A percentile compares a stretch with the other conserved stretches of the same genome.
Evolutionary conservation across 192 early-diverging fungal genomes (phyloP).

Genomic region (Backusella circina): DNA sequence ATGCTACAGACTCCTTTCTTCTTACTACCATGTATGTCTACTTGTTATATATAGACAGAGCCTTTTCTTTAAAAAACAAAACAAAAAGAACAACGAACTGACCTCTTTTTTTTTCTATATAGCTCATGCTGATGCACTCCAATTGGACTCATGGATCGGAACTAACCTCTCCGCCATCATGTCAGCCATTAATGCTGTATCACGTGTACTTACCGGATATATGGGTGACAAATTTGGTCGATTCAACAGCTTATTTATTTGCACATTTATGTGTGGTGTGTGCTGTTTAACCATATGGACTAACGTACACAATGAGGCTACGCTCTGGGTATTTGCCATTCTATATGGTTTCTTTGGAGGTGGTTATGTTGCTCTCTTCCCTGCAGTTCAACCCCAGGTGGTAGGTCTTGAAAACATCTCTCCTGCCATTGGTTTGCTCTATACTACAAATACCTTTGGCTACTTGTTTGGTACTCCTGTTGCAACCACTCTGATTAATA

Average conservation of each 20-base stretch:
- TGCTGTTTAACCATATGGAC: slow-evolving; percentile 46
- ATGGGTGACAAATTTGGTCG: slow-evolving; percentile 44
- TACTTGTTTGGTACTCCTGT: slow-evolving; percentile 40
- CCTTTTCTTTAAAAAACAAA: background rate
- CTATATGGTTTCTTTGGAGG: slow-evolving; percentile 47
- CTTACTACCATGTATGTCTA: slow-evolving; percentile 26
- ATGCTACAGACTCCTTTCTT: slow-evolving; percentile 34
- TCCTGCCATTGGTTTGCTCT: slow-evolving; percentile 35
- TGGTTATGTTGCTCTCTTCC: slow-evolving; percentile 42
- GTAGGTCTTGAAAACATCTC: slow-evolving; percentile 36
- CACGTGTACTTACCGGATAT: slow-evolving; percentile 38
- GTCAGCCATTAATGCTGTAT: slow-evolving; percentile 44
- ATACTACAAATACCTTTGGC: slow-evolving; percentile 40
- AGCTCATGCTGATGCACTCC: slow-evolving; percentile 17
- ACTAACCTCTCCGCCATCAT: slow-evolving; percentile 40
- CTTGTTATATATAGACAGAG: background rate
- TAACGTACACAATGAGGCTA: slow-evolving; percentile 33
- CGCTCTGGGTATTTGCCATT: slow-evolving; percentile 37
- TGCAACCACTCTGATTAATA: slow-evolving; percentile 29
- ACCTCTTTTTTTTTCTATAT: background rate
- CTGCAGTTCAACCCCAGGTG: slow-evolving; percentile 33
- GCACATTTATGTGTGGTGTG: slow-evolving; percentile 38
- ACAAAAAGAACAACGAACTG: too few species aligned
- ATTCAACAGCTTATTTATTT: slow-evolving; percentile 39
- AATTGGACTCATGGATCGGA: slow-evolving; percentile 29